Conservation (phyloP, 345 rosid species). For the Aquilaria malaccensis region DNA sequence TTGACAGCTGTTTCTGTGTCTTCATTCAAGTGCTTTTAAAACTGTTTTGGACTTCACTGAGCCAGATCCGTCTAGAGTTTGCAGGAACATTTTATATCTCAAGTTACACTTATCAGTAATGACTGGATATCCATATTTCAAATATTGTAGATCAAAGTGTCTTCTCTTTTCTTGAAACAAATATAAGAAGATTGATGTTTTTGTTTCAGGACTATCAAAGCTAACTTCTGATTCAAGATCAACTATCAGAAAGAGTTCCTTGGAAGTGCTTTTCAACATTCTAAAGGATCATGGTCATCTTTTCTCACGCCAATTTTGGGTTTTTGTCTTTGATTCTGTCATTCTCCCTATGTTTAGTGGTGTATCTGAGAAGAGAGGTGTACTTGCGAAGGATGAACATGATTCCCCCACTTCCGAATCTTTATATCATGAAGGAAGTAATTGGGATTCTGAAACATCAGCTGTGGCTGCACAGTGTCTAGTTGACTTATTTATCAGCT, state of each 20-base stretch:
- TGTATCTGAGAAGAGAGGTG: slow-evolving; percentile 35
- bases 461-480: slow-evolving; percentile 64
- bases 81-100: too few relatives aligned
- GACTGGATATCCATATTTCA: background rate
- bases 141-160: background rate
- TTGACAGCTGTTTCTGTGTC: too few relatives aligned
- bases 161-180: slow-evolving; percentile 1
- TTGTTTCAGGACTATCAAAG: slow-evolving; percentile 77
- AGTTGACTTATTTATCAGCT: slow-evolving; percentile 61
- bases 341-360: slow-evolving; percentile 60
- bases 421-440: slow-evolving; percentile 37
- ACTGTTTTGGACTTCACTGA: too few relatives aligned
- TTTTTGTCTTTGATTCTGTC: slow-evolving; percentile 46
- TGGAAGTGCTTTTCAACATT: slow-evolving; percentile 92
- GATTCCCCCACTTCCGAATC: slow-evolving; percentile 31
- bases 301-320: slow-evolving; percentile 74
- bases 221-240: slow-evolving; percentile 80
- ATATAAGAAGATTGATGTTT: slow-evolving; percentile 3
- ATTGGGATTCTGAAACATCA: slow-evolving; percentile 80
- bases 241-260: slow-evolving; percentile 76
- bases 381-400: slow-evolving; percentile 31
- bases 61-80: too few relatives aligned
- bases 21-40: too few relatives aligned
- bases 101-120: too few relatives aligned
- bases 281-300: slow-evolving; percentile 95